A percentile compares a stretch with the other conserved stretches of the same genome.
phyloP scores from a whole-genome alignment of 345 rosid species.

The Carallia pectinifolia region DNA sequence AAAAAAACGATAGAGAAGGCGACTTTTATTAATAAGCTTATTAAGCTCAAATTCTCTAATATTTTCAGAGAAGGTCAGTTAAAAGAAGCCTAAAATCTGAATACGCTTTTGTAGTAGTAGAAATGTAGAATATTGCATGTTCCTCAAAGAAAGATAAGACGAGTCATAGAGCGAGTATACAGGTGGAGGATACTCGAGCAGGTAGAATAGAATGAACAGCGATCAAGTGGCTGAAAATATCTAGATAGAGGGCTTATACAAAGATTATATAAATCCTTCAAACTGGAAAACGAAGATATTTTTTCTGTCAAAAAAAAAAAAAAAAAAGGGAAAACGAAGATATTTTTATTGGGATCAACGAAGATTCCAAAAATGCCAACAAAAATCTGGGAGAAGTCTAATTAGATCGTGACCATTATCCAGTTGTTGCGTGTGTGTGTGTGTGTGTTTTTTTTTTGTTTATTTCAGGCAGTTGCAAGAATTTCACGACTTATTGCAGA shows the following conservation, averaged over 20 bases:
- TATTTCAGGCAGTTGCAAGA: no score
- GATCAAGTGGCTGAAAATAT: slow-evolving; percentile 15
- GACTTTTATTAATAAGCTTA: no score
- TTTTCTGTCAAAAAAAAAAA: background rate
- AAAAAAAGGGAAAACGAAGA: background rate
- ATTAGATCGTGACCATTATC: slow-evolving; percentile 1
- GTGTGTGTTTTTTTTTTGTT: no score
- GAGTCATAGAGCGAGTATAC: background rate
- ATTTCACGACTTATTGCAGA: no score
- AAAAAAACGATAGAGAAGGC: no score
- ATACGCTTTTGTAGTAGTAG: no score
- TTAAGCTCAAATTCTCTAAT: no score
- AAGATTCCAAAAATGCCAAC: background rate
- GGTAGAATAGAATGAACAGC: background rate
- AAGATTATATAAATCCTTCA: background rate
- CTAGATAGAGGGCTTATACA: background rate
- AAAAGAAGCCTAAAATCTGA: no score
- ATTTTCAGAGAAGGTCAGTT: no score
- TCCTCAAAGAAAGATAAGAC: background rate
- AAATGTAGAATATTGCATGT: no score
- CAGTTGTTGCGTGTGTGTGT: no score
- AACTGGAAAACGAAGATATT: slow-evolving; percentile 20
- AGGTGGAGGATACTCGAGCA: background rate
- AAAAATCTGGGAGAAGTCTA: background rate
- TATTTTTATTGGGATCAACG: slow-evolving; percentile 20